A percentile compares a stretch with the other conserved stretches of the same genome.
Conservation (phyloP, 2,329 filamentous ascomycete genomes). For the Trichoderma semiorbis region DNA sequence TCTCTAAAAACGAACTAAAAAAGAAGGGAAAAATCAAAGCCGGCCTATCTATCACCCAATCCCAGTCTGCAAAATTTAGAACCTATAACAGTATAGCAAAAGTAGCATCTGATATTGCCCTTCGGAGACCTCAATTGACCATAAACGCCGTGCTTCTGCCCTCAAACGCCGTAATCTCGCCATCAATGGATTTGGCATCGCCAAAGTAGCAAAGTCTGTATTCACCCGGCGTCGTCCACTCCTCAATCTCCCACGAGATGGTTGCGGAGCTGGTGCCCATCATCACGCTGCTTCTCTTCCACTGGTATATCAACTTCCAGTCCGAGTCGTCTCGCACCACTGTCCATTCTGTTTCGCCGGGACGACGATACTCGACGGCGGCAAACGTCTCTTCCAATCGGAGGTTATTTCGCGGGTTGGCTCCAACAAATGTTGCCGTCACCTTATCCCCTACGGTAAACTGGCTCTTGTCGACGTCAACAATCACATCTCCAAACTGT, state of each 20-base stretch:
- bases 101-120: background rate
- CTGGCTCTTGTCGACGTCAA: slow-evolving; percentile 43
- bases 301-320: slow-evolving; percentile 78
- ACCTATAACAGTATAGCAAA: background rate
- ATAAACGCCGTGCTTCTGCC: slow-evolving; percentile 57
- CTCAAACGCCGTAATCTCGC: slow-evolving; percentile 64
- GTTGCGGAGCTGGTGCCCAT: slow-evolving; percentile 72
- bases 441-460: slow-evolving; percentile 59
- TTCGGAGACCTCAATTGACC: slow-evolving; percentile 12
- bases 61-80: no score
- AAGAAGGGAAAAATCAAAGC: background rate
- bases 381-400: slow-evolving; percentile 74
- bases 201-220: slow-evolving; percentile 82
- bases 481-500: slow-evolving; percentile 64
- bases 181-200: slow-evolving; percentile 65
- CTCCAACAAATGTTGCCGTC: slow-evolving; percentile 70
- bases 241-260: slow-evolving; percentile 75
- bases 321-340: slow-evolving; percentile 71
- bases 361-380: slow-evolving; percentile 57
- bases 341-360: slow-evolving; percentile 50
- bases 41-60: background rate
- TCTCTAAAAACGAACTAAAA: background rate
- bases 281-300: slow-evolving; percentile 68
- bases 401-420: slow-evolving; percentile 85
- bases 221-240: slow-evolving; percentile 53